Base-by-base conservation (phyloP, 768 basidiomycete genomes). In the Dictyophora rubrovolvata region DNA sequence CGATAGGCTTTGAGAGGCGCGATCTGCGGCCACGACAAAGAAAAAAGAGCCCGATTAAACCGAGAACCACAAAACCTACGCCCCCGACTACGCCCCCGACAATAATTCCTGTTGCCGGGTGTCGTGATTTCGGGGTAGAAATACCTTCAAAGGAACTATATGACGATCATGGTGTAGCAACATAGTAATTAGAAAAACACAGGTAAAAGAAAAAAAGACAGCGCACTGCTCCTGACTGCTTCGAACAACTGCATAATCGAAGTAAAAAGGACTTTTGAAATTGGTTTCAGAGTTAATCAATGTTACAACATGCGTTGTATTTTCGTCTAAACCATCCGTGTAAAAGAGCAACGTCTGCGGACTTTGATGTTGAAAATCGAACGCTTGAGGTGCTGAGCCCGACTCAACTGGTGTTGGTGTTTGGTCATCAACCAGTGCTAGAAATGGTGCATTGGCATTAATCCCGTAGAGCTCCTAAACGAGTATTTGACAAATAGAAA, bases 31-130 rank as follows among this genome's bases (percentile, higher is more conserved):
- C 61, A 23, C 57, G 64, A 7, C 69, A 66, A 49, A 68, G 61
- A 60, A 62, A 63, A 62, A 70, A 67, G 52, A 72, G 9, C 14
- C 73, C 34, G 37, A 66, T 56, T 50, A 68, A 54, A 48, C 55
- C 66, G 22, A 76, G 1, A 10, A 70, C 1, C 10, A 61, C 35
- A 20, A 79, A 36, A 2, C 66, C 61, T 1, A 74, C 57, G 1
- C 79, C 80, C 57, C 79, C 79, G n/a, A 81, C 76, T 2, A 76
- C 74, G 16, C 77, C 77, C 10, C 80, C 80, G 4, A 80, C 74
- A 58, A 82, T 80, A 3, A 78, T 69, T 28, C 72, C 77, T 0
- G 70, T 73, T 17, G 28, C 11, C 11, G 53, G 22, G 8, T 21
- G 21, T 3, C 2, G 9, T n/a, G 18, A 23, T 4, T 16, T 34